These are phyloP conservation scores for Aureobasidium sp. DNA, from an alignment of 2,329 filamentous ascomycete genomes.

Conservation along the genomic window DNA sequence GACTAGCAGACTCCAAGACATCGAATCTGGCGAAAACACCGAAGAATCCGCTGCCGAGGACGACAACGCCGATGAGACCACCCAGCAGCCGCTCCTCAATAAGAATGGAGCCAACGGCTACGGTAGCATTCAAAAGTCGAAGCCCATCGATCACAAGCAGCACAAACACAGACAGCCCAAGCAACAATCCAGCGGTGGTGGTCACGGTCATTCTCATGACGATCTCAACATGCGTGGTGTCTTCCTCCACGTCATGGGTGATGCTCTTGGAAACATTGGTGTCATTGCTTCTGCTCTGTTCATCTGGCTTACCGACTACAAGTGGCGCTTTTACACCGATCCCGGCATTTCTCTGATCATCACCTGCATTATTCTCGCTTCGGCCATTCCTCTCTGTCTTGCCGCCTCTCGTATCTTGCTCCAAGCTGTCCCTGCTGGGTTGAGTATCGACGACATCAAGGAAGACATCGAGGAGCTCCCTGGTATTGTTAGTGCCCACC, in stretches of 20 bases:
- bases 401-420: constrained; percentile 81
- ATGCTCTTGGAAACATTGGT: constrained; percentile 78
- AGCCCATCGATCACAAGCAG: constrained; percentile 30
- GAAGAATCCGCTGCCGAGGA: constrained; percentile 40
- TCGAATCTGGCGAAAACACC: constrained; percentile 45
- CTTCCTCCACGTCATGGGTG: constrained; percentile 64
- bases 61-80: constrained; percentile 20
- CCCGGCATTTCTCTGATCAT: constrained; percentile 90
- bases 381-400: constrained; percentile 68
- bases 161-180: constrained; percentile 78
- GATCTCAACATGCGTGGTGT: constrained; percentile 91
- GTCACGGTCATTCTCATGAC: constrained; percentile 67
- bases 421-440: constrained; percentile 83
- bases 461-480: constrained; percentile 81
- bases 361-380: constrained; percentile 64
- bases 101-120: constrained; percentile 24
- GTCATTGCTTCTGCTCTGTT: constrained; percentile 75
- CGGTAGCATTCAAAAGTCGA: constrained; percentile 18
- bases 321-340: constrained; percentile 79
- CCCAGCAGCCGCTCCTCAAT: constrained; percentile 24
- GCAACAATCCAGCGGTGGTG: constrained; percentile 47
- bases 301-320: constrained; percentile 83
- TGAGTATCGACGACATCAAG: constrained; percentile 82
- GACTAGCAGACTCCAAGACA: constrained; percentile 57
- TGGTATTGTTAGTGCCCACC: constrained; percentile 84